Percentiles rank a stretch among this genome's conserved stretches.
phyloP scores from a whole-genome alignment of 306 rosid genomes.

The Cotoneaster glaucophyllus region DNA sequence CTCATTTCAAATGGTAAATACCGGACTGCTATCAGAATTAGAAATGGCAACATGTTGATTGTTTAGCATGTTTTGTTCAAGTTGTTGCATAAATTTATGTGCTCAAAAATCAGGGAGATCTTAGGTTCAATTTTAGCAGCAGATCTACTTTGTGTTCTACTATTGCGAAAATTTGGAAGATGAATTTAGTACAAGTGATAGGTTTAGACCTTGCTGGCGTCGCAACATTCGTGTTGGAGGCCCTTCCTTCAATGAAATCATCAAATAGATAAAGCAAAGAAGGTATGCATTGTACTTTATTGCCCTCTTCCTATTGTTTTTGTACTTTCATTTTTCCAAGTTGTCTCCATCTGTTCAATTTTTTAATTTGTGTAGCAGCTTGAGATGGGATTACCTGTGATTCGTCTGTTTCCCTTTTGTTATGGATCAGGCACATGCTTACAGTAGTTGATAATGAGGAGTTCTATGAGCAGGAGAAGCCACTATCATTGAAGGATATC shows the following conservation, averaged over 20 bases:
- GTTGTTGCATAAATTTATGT: background rate
- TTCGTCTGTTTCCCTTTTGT: background rate
- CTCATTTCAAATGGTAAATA: constrained; percentile 72
- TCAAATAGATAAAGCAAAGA: constrained; percentile 35
- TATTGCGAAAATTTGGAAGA: background rate
- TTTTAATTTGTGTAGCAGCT: constrained; percentile 4
- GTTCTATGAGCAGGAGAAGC: constrained; percentile 95
- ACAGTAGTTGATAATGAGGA: constrained; percentile 91
- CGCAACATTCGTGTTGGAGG: constrained; percentile 67
- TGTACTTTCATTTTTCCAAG: no score
- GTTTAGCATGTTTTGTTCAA: background rate
- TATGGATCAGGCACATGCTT: constrained; percentile 81
- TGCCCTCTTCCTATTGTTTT: background rate
- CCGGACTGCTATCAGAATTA: background rate
- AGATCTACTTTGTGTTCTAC: background rate
- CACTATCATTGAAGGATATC: constrained; percentile 77
- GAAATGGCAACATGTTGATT: background rate
- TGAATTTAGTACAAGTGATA: background rate
- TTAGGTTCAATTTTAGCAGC: background rate
- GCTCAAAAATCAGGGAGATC: background rate
- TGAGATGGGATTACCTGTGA: constrained; percentile 20
- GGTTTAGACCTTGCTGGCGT: constrained; percentile 68
- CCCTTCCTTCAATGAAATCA: constrained; percentile 64
- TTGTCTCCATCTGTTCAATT: constrained; percentile 1
- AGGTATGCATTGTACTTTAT: constrained; percentile 32